A percentile compares a stretch with the other conserved stretches of the same genome.
Evolutionary conservation across 371 early-diverging fungal genomes (phyloP).

Genomic region (Lichtheimia hyalospora): DNA sequence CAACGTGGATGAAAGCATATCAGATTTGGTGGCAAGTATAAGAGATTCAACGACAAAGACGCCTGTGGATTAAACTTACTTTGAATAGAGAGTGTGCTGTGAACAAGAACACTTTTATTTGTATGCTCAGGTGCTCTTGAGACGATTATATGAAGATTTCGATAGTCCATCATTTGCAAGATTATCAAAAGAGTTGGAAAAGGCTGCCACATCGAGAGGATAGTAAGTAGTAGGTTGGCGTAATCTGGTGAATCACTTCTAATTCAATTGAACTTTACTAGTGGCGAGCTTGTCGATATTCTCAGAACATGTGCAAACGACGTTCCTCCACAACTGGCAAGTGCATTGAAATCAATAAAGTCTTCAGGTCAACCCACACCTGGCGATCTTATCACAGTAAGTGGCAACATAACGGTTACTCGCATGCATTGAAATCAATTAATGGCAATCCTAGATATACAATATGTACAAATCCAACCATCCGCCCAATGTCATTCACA

Average conservation of each 20-base stretch:
- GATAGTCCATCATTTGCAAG: conserved; percentile 54
- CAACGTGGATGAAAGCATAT: conserved; percentile 49
- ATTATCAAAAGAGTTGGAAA: conserved; percentile 63
- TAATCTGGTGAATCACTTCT: too few species aligned
- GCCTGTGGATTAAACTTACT: neutral
- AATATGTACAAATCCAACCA: conserved; percentile 39
- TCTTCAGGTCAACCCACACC: conserved; percentile 59
- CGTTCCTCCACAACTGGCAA: conserved; percentile 46
- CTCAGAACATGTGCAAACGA: conserved; percentile 50
- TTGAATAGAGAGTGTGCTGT: conserved; percentile 58
- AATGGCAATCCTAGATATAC: conserved; percentile 31
- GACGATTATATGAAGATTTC: conserved; percentile 48
- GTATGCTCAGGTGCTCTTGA: conserved; percentile 60
- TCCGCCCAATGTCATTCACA: conserved; percentile 49
- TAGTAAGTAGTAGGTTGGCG: conserved; percentile 20
- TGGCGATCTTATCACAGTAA: conserved; percentile 61
- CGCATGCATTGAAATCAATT: neutral
- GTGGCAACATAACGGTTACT: neutral
- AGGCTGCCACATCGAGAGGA: conserved; percentile 40
- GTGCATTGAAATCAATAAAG: conserved; percentile 56
- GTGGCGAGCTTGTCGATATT: conserved; percentile 55
- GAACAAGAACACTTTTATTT: conserved; percentile 71
- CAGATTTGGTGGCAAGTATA: conserved; percentile 46
- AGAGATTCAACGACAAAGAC: neutral
- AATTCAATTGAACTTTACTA: conserved; percentile 3